phyloP scores from a whole-genome alignment of 139 green algal genomes.

The Pleodorina starrii region DNA sequence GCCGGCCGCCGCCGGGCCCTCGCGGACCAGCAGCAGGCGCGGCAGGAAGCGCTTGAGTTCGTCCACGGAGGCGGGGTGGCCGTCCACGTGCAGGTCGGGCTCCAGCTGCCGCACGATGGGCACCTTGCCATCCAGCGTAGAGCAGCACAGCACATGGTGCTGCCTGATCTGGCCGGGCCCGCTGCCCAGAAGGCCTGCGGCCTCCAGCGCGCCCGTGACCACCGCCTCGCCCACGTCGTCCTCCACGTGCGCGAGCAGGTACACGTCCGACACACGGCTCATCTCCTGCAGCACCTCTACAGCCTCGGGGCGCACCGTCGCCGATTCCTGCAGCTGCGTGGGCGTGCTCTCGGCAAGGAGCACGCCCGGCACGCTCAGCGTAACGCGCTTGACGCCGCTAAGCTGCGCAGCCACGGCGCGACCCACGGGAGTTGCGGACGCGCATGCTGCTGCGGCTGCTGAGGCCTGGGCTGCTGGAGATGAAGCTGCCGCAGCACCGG shows the following conservation, averaged over 20 bases:
- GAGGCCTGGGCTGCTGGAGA: neutral
- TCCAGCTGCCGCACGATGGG: constrained; percentile 89
- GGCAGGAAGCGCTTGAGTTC: constrained; percentile 82
- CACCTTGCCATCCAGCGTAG: constrained; percentile 82
- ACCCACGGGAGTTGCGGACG: constrained; percentile 31
- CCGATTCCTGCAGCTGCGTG: constrained; percentile 71
- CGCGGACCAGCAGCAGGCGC: constrained; percentile 68
- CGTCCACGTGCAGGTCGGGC: constrained; percentile 88
- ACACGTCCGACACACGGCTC: constrained; percentile 42
- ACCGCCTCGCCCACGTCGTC: constrained; percentile 75
- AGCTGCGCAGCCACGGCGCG: constrained; percentile 65
- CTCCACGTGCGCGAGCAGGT: constrained; percentile 69
- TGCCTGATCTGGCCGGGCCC: constrained; percentile 56
- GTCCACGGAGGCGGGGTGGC: constrained; percentile 66
- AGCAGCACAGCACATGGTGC: constrained; percentile 84
- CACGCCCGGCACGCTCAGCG: constrained; percentile 76
- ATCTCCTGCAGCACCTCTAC: constrained; percentile 69
- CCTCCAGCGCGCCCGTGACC: constrained; percentile 69
- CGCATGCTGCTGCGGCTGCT: neutral
- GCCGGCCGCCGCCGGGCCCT: constrained; percentile 15
- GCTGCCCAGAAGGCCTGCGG: constrained; percentile 57
- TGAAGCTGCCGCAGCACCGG: neutral
- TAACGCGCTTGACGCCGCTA: constrained; percentile 71
- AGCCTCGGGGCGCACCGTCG: constrained; percentile 64
- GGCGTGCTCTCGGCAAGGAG: constrained; percentile 72